phyloP scores from a whole-genome alignment of 164 flowering plant genomes.

The Euptelea pleiosperma region DNA sequence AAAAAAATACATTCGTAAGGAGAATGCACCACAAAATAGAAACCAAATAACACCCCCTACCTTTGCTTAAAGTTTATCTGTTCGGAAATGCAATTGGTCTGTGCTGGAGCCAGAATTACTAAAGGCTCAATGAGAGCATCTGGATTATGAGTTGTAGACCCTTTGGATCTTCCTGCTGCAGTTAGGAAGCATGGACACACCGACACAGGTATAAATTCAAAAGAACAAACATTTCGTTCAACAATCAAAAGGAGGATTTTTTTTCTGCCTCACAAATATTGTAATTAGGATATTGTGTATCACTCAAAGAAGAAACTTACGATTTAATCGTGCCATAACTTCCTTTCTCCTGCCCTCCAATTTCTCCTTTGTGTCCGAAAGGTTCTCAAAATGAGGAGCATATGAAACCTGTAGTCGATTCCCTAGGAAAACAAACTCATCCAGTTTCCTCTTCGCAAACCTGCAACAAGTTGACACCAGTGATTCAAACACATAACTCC shows the following conservation, averaged over 20 bases:
- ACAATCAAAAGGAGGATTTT: neutral
- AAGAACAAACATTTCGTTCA: neutral
- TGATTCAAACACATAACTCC: neutral
- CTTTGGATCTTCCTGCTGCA: constrained; percentile 55
- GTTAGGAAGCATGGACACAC: constrained; percentile 9
- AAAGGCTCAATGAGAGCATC: constrained; percentile 20
- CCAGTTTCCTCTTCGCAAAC: constrained; percentile 91
- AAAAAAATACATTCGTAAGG: no score
- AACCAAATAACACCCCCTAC: constrained; percentile 13
- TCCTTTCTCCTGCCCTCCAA: constrained; percentile 77
- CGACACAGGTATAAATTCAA: neutral
- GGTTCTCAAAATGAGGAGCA: constrained; percentile 80
- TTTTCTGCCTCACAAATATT: neutral
- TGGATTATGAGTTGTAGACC: constrained; percentile 11
- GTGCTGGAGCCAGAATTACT: constrained; percentile 19
- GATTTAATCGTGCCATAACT: constrained; percentile 62
- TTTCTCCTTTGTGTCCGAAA: constrained; percentile 78
- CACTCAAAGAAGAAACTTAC: constrained; percentile 41
- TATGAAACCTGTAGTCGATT: constrained; percentile 74
- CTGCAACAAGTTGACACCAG: constrained; percentile 26
- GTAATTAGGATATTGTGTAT: neutral
- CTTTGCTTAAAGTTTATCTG: constrained; percentile 20
- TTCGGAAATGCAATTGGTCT: constrained; percentile 9
- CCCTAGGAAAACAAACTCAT: constrained; percentile 78
- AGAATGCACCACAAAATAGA: neutral